phyloP scores from a whole-genome alignment of 2,329 filamentous ascomycete genomes.

The Phyllosticta paracitricarpa region DNA sequence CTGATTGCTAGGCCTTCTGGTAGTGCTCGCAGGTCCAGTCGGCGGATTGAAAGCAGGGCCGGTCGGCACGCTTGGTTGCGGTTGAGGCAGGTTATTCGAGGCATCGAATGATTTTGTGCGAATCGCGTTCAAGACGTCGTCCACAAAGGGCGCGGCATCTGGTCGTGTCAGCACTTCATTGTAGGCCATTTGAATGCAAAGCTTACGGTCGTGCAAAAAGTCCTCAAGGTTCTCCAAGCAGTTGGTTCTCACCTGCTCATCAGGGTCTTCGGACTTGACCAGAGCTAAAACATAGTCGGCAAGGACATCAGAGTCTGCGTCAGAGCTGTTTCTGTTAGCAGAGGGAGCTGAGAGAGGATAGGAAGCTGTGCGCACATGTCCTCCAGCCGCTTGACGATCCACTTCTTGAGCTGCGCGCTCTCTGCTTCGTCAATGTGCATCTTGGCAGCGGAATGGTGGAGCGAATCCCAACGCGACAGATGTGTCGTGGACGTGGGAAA shows the following conservation, averaged over 20 bases:
- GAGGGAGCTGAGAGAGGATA: background rate
- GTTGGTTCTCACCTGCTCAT: constrained; percentile 53
- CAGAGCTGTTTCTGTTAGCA: constrained; percentile 44
- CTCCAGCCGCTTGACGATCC: constrained; percentile 69
- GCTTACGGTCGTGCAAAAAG: constrained; percentile 59
- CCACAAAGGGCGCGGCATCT: constrained; percentile 55
- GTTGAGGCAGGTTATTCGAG: constrained; percentile 11
- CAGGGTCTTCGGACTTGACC: constrained; percentile 57
- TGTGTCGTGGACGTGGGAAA: background rate
- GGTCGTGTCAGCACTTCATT: background rate
- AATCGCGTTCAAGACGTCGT: constrained; percentile 60
- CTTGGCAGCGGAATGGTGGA: constrained; percentile 7
- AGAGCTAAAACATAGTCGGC: constrained; percentile 78
- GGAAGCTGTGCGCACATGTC: constrained; percentile 50
- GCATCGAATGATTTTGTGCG: constrained; percentile 38
- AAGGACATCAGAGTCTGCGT: constrained; percentile 71
- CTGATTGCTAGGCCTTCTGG: constrained; percentile 13
- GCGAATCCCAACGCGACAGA: background rate
- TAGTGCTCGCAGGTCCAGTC: constrained; percentile 14
- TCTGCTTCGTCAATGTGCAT: constrained; percentile 49
- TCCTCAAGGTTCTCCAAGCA: constrained; percentile 65
- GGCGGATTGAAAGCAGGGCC: constrained; percentile 19
- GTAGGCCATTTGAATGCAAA: background rate
- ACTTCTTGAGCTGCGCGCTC: constrained; percentile 55
- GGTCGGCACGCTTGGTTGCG: constrained; percentile 17